Percentiles rank a stretch among this genome's conserved stretches.
Evolutionary conservation across 2,329 filamentous ascomycete species (phyloP).

Genomic region (Thyridium curvatum): DNA sequence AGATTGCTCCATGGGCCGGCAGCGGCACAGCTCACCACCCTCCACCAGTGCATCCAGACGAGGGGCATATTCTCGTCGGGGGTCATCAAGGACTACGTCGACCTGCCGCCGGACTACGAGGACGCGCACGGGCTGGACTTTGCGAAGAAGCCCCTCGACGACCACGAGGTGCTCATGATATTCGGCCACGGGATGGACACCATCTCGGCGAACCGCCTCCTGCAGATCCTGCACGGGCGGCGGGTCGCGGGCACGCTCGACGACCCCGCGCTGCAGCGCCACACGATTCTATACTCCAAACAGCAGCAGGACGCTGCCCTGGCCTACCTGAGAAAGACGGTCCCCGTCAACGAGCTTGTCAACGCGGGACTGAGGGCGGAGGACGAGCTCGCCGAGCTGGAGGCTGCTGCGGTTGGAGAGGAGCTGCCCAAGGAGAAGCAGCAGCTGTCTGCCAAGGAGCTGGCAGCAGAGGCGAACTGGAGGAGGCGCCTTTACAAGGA

Average conservation of each 20-base stretch:
- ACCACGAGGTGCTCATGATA: slow-evolving; percentile 37
- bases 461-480: slow-evolving; percentile 7
- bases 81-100: slow-evolving; percentile 46
- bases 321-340: slow-evolving; percentile 45
- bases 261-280: slow-evolving; percentile 44
- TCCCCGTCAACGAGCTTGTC: slow-evolving; percentile 53
- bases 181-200: slow-evolving; percentile 43
- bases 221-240: slow-evolving; percentile 55
- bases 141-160: slow-evolving; percentile 31
- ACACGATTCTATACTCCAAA: slow-evolving; percentile 37
- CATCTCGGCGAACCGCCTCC: slow-evolving; percentile 42
- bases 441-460: slow-evolving; percentile 7
- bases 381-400: slow-evolving; percentile 51
- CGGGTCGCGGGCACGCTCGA: slow-evolving; percentile 58
- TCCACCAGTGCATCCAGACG: slow-evolving; percentile 3
- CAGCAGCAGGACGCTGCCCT: slow-evolving; percentile 40
- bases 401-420: slow-evolving; percentile 14
- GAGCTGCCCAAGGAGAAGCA: no score
- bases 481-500: slow-evolving; percentile 15
- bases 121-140: slow-evolving; percentile 51
- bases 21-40: slow-evolving; percentile 1
- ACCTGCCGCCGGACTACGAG: slow-evolving; percentile 51
- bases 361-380: slow-evolving; percentile 57
- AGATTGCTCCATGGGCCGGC: neutral
- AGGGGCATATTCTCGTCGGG: slow-evolving; percentile 18